Conservation (phyloP, 2,329 filamentous ascomycete genomes). For the Phaeosphaeria sp. region DNA sequence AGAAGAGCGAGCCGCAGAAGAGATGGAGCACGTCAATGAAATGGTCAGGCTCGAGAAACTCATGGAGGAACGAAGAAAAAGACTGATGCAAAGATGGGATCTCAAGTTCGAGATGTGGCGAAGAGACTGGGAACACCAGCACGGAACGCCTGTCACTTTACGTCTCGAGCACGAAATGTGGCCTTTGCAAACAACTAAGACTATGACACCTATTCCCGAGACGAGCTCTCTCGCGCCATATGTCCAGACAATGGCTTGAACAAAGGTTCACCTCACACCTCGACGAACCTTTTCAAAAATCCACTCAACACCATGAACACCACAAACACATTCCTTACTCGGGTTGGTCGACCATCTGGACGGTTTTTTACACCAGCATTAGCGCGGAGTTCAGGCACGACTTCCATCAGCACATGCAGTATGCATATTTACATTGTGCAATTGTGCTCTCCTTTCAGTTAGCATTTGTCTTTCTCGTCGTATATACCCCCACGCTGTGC, state of each 20-base stretch:
- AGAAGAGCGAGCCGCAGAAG: slow-evolving; percentile 41
- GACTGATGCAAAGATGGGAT: slow-evolving; percentile 47
- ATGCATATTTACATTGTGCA: background rate
- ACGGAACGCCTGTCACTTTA: slow-evolving; percentile 24
- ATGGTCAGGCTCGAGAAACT: slow-evolving; percentile 40
- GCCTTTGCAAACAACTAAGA: slow-evolving; percentile 28
- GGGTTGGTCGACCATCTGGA: background rate
- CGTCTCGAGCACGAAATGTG: slow-evolving; percentile 38
- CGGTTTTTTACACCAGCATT: background rate
- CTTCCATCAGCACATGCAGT: background rate
- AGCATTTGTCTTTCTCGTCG: background rate
- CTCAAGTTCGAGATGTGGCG: slow-evolving; percentile 49
- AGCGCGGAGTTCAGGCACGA: background rate
- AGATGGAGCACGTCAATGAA: slow-evolving; percentile 43
- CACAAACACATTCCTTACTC: background rate
- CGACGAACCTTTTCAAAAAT: background rate
- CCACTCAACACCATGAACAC: background rate
- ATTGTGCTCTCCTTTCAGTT: background rate
- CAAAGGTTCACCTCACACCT: background rate
- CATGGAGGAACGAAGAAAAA: slow-evolving; percentile 40
- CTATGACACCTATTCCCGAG: slow-evolving; percentile 21
- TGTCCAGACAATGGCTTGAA: slow-evolving; percentile 17
- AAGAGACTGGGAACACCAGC: slow-evolving; percentile 43
- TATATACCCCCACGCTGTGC: background rate
- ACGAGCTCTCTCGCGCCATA: slow-evolving; percentile 29